These are phyloP conservation scores for Pyrenophora teres DNA, from an alignment of 2,329 filamentous ascomycete genomes.

Conservation along the genomic window DNA sequence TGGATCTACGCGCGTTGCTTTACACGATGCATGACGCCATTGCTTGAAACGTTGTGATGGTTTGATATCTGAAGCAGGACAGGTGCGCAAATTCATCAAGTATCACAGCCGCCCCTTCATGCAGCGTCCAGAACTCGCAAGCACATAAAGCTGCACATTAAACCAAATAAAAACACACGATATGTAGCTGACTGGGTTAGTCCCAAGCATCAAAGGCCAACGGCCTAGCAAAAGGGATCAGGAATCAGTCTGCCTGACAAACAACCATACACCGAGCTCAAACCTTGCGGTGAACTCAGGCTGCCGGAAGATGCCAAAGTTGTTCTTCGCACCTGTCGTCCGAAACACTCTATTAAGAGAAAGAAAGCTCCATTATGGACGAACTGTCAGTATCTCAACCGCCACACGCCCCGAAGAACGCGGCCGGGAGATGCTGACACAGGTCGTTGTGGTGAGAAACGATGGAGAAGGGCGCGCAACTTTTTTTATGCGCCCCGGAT, in stretches of 20 bases:
- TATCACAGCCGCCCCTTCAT: too few species aligned
- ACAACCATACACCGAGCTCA: conserved; percentile 45
- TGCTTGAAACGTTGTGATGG: background rate
- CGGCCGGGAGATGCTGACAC: conserved; percentile 79
- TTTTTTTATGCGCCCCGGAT: conserved; percentile 36
- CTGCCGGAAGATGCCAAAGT: conserved; percentile 61
- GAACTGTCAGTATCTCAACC: conserved; percentile 85
- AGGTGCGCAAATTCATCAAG: too few species aligned
- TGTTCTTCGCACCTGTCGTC: conserved; percentile 92
- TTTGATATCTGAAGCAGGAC: too few species aligned
- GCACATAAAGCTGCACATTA: background rate
- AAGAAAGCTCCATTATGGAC: conserved; percentile 79
- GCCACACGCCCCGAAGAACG: conserved; percentile 56
- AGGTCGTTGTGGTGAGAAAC: conserved; percentile 67
- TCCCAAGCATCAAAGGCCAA: conserved; percentile 88
- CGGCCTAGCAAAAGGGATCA: conserved; percentile 82
- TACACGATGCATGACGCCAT: background rate
- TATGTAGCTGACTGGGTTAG: conserved; percentile 81
- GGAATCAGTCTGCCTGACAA: conserved; percentile 47
- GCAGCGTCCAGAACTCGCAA: background rate
- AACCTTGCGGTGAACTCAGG: conserved; percentile 53
- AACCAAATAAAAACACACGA: background rate
- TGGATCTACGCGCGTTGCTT: background rate
- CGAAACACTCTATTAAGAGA: conserved; percentile 70
- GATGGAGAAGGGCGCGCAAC: conserved; percentile 26